Conservation (phyloP, 78 protist genomes). For the Anaeramoeba flamelloides region DNA sequence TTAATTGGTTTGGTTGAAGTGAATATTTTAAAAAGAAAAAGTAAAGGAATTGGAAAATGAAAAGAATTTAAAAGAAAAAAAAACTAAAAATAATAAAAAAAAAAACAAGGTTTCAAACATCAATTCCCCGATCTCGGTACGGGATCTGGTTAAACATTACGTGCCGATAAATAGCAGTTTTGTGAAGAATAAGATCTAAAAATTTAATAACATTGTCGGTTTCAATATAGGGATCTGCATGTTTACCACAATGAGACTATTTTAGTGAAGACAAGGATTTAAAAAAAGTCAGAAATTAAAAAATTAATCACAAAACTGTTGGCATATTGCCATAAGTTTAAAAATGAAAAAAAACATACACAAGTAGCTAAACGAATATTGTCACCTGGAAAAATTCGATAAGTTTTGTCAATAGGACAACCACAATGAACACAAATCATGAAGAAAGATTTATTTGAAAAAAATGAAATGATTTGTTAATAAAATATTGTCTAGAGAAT, state of each 20-base stretch:
- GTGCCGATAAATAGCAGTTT: not conserved
- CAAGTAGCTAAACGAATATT: not conserved
- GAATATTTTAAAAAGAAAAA: too few species aligned
- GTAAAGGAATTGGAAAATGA: too few species aligned
- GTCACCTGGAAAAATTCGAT: not conserved
- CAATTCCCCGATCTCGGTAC: not conserved
- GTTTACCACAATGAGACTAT: not conserved
- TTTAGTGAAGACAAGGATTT: not conserved
- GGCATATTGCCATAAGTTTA: not conserved
- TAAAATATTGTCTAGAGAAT: too few species aligned
- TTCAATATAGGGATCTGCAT: not conserved
- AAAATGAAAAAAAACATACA: not conserved
- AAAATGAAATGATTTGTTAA: too few species aligned
- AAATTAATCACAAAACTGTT: not conserved
- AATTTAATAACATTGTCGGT: not conserved
- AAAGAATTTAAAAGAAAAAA: too few species aligned
- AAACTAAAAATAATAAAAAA: too few species aligned
- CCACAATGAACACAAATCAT: constrained; percentile 1
- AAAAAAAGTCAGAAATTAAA: not conserved
- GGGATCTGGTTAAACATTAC: not conserved
- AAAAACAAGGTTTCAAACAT: not conserved
- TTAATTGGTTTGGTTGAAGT: too few species aligned
- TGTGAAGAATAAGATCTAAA: not conserved
- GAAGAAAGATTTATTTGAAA: not conserved
- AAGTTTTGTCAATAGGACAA: not conserved